Base-by-base conservation (phyloP, 139 green algal genomes). In the Haematococcus sp. region DNA sequence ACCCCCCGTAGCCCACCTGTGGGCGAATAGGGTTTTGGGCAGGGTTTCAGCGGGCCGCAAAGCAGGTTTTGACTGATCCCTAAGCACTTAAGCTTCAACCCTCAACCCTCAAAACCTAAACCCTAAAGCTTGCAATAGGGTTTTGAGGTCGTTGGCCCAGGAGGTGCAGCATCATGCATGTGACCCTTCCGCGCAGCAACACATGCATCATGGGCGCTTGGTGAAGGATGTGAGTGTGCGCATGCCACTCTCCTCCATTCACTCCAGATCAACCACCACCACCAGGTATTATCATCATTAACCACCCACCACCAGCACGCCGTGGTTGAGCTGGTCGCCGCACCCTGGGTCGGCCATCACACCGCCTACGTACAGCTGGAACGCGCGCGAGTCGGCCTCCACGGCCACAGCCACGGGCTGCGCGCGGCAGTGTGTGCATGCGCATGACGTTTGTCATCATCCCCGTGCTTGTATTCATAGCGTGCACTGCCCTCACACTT, bases 331-430 rank as follows among this genome's bases (percentile, higher is more conserved):
- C 32, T 89, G 63, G 34, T 76, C 77, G 72, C 90, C 91, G 78
- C 89, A 95, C 1, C 69, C 60, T 23, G 59, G 67, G 31, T 81
- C 65, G 23, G 69, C 70, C 59, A 73, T 73, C 1, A 86, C 76
- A 30, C 88, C 88, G 33, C 75, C 84, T 43, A 55, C 46, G 81
- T 98, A 98, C 40, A 98, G 91, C 87, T 98, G 94, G 76, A 98
- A 93, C 5, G 80, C 40, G 27, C 77, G 44, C 35, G 80, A 70
- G 78, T 92, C 83, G 13, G 94, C 93, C 78, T 95, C 90, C 76
- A 98, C 95, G 32, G 90, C 94, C 3, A 98, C 91, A 5, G 76
- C 80, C 4, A 98, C 83, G 44, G 94, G 94, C 88, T 98, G 94
- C 72, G 83, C 63, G 23, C 13, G 25, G 79, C n/a, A n/a, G n/a